Evolutionary conservation across 2,329 filamentous ascomycete species (phyloP).

Genomic region (Westerdykella ornata): DNA sequence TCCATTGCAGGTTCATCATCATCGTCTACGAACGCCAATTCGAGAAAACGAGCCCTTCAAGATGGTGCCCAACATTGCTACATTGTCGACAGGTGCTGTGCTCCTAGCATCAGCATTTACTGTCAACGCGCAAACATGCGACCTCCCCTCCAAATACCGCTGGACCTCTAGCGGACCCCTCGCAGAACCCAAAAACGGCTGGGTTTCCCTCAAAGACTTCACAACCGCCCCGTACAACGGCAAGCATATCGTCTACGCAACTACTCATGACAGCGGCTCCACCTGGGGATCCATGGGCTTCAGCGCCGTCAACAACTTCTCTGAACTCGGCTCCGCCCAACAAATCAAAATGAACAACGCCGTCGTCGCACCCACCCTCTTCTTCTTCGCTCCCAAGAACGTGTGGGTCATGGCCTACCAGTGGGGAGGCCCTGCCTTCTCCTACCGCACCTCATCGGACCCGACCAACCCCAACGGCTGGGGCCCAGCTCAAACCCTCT

Average conservation of each 20-base stretch:
- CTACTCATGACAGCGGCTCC: constrained; percentile 40
- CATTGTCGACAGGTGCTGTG: too few species aligned
- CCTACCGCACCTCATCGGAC: constrained; percentile 54
- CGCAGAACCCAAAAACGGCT: constrained; percentile 49
- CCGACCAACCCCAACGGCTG: constrained; percentile 54
- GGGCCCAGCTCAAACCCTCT: constrained; percentile 50
- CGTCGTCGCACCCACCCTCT: constrained; percentile 56
- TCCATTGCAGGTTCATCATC: too few species aligned
- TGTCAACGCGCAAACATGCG: constrained; percentile 35
- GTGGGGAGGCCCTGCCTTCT: constrained; percentile 55
- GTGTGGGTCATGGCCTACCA: constrained; percentile 62
- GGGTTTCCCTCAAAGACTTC: constrained; percentile 59
- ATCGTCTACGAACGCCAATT: too few species aligned
- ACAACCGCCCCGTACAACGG: constrained; percentile 51
- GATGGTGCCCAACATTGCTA: too few species aligned
- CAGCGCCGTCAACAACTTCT: constrained; percentile 49
- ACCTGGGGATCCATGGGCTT: constrained; percentile 56
- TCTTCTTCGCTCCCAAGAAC: constrained; percentile 56
- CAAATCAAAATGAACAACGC: constrained; percentile 47
- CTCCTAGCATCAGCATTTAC: too few species aligned
- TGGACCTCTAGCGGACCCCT: constrained; percentile 51
- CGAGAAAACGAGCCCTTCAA: too few species aligned
- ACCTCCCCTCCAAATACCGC: constrained; percentile 49
- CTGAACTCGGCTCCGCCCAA: constrained; percentile 44
- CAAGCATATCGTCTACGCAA: constrained; percentile 56